A percentile compares a stretch with the other conserved stretches of the same genome.
phyloP scores from a whole-genome alignment of 805 yeast species.

The Candida loeiensis region DNA sequence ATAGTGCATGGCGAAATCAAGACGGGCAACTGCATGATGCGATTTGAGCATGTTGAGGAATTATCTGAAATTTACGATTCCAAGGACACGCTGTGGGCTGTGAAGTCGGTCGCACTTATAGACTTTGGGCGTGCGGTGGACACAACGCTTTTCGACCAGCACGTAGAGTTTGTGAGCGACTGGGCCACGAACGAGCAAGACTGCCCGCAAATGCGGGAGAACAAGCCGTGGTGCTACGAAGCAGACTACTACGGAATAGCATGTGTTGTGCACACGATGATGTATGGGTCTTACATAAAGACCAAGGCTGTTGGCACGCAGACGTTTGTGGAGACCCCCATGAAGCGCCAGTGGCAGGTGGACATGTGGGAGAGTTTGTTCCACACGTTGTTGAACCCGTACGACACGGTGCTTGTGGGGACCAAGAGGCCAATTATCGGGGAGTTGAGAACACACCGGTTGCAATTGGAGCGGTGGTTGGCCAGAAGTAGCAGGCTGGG shows the following conservation, averaged over 20 bases:
- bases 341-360: constrained; percentile 74
- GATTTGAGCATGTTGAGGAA: constrained; percentile 33
- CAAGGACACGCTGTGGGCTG: constrained; percentile 42
- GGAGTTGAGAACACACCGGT: constrained; percentile 31
- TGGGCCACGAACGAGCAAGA: constrained; percentile 67
- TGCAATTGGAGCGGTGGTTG: constrained; percentile 43
- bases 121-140: constrained; percentile 85
- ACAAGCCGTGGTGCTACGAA: constrained; percentile 69
- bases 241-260: constrained; percentile 86
- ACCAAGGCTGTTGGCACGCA: constrained; percentile 21
- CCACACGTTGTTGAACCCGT: constrained; percentile 60
- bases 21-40: constrained; percentile 81
- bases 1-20: constrained; percentile 83
- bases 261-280: constrained; percentile 62
- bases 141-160: constrained; percentile 47
- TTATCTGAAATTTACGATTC: constrained; percentile 23
- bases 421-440: constrained; percentile 39
- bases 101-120: constrained; percentile 58
- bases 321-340: constrained; percentile 36
- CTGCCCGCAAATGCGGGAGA: constrained; percentile 63
- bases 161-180: constrained; percentile 52
- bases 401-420: constrained; percentile 14
- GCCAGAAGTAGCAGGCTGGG: constrained; percentile 15
- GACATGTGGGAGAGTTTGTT: constrained; percentile 70
- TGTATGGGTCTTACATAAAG: constrained; percentile 66